Evolutionary conservation across 1,284 basidiomycete species (phyloP), one percentile per base, ranked within the genome.

Genomic region (Sutorius eximius): DNA sequence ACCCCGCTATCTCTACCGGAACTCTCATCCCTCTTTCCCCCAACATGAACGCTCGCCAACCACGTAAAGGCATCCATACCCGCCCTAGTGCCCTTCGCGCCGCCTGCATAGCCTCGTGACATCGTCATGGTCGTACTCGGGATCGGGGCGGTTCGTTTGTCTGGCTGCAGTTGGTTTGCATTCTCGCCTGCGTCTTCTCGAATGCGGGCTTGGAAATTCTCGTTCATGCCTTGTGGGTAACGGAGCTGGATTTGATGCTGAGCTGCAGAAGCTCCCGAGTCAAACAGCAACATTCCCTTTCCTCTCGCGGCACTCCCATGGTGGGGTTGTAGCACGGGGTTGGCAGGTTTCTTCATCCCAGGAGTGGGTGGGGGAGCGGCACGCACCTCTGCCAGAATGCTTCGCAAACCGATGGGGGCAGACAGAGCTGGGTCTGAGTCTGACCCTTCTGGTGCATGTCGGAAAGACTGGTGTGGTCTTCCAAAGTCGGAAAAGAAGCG

Each of bases 11-110:
- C 77, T 7, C 75, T 74, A 12, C 82, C 79, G 5, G 78, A 79
- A 52, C 82, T 83, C 37, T 77, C 77, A 27, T 80, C 80, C 53
- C 76, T 72, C 47, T 60, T 71, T 15, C 67, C 70, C 1, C 78
- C 82, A 13, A 88, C 82, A 57, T 83, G 86, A 47, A 92, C 82
- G 59, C 79, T 87, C 22, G 83, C 80, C 53, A 91, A 66, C 89
- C 90, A 92, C 3, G 81, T 78, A 37, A 87, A 73, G 9, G 82
- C 74, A 49, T 89, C 86, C 73, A 90, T 80, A 49, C 89, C 85
- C 66, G 87, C 78, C 15, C 76, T 73, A 11, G 76, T 73, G 37
- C 78, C 79, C 56, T 77, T 81, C 5, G 77, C 79, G 3, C 78
- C 78, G 7, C 77, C 84, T 79, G 36, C 83, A 77, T 61, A 78